Evolutionary conservation across 495 filamentous ascomycete genomes (phyloP).

Genomic region (Penicillium canariense): DNA sequence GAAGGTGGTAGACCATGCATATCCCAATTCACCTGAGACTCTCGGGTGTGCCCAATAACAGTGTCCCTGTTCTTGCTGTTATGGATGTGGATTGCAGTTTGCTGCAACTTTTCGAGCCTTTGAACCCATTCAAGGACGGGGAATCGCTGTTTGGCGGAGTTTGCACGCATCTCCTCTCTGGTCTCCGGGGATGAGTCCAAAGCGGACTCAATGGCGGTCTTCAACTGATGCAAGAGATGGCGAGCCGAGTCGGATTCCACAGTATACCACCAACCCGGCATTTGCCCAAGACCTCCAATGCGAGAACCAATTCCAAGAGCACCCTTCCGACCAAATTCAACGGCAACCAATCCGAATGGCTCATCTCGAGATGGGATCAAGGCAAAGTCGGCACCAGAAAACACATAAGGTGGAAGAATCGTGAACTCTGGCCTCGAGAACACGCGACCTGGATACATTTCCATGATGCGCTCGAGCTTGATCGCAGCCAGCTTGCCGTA

Average conservation of each 20-base stretch:
- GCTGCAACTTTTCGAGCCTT: conserved; percentile 59
- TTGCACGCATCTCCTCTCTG: conserved; percentile 68
- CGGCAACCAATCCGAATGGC: conserved; percentile 78
- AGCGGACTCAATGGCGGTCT: conserved; percentile 63
- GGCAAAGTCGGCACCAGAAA: conserved; percentile 78
- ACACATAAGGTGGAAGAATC: conserved; percentile 69
- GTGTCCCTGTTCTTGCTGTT: conserved; percentile 35
- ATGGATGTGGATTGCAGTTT: conserved; percentile 50
- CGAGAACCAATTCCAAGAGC: conserved; percentile 72
- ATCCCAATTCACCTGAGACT: too few species aligned
- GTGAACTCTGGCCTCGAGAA: conserved; percentile 78
- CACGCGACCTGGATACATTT: conserved; percentile 69
- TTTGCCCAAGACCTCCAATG: conserved; percentile 66
- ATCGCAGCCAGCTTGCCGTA: conserved; percentile 76
- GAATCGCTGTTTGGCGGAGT: conserved; percentile 74
- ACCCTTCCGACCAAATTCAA: conserved; percentile 77
- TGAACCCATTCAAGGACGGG: conserved; percentile 68
- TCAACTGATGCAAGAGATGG: conserved; percentile 72
- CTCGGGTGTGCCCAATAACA: too few species aligned
- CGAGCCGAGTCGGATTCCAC: conserved; percentile 67
- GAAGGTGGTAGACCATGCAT: too few species aligned
- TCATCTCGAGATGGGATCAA: conserved; percentile 78
- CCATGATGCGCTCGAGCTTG: conserved; percentile 70
- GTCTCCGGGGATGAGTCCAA: conserved; percentile 57
- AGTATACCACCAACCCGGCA: conserved; percentile 76